phyloP scores from a whole-genome alignment of 805 yeast genomes.

The Cyberlindnera mrakii region DNA sequence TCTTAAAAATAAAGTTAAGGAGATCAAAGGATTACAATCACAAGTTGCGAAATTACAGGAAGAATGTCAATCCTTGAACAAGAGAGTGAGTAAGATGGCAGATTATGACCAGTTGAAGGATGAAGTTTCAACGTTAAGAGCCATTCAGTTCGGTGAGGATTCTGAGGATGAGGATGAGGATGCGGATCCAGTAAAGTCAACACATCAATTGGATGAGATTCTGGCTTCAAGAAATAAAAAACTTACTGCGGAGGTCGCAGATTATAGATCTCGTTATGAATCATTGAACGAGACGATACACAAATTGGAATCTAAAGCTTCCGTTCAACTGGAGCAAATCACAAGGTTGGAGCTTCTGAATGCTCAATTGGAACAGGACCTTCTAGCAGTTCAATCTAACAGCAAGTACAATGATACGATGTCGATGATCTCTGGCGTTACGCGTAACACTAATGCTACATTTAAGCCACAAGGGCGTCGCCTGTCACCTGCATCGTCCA shows the following conservation, averaged over 20 bases:
- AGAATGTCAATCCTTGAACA: conserved; percentile 46
- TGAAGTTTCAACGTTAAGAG: conserved; percentile 66
- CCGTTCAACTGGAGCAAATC: conserved; percentile 31
- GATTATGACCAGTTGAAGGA: conserved; percentile 81
- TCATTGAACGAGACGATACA: conserved; percentile 36
- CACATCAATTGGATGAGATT: conserved; percentile 43
- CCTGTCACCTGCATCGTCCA: conserved; percentile 48
- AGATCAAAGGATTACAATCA: conserved; percentile 21
- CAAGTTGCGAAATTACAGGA: conserved; percentile 34
- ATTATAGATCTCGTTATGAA: conserved; percentile 53
- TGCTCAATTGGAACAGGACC: conserved; percentile 65
- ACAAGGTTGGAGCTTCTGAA: conserved; percentile 41
- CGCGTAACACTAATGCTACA: conserved; percentile 4
- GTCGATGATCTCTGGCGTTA: conserved; percentile 59
- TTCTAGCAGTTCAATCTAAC: conserved; percentile 46
- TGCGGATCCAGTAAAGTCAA: conserved; percentile 18
- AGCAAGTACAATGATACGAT: conserved; percentile 43
- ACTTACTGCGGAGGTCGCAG: conserved; percentile 64
- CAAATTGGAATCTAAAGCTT: conserved; percentile 33
- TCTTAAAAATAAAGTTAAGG: conserved; percentile 13
- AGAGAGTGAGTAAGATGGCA: conserved; percentile 41
- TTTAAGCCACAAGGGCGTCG: conserved; percentile 30
- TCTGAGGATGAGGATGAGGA: conserved; percentile 21
- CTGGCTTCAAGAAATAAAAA: conserved; percentile 66
- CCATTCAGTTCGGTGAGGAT: conserved; percentile 63